Evolutionary conservation across 164 flowering plant species (phyloP).

Genomic region (Berberis thunbergii): DNA sequence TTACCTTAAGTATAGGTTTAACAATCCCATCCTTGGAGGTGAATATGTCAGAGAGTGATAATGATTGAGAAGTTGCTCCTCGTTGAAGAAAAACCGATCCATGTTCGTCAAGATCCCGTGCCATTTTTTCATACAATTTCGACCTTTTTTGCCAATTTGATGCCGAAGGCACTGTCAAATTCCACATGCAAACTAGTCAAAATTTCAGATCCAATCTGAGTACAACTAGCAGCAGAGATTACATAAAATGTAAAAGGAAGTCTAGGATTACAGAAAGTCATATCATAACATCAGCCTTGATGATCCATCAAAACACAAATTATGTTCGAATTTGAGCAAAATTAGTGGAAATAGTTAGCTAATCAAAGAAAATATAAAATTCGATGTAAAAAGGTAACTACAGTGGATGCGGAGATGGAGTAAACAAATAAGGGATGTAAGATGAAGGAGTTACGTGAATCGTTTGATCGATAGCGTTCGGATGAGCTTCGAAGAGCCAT

Average conservation of each 20-base stretch:
- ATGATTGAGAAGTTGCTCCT: conserved; percentile 89
- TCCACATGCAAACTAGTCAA: not conserved
- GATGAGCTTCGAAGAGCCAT: conserved; percentile 44
- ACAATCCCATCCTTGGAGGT: conserved; percentile 62
- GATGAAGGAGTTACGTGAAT: conserved; percentile 23
- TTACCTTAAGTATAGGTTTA: conserved; percentile 75
- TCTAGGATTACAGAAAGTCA: no score
- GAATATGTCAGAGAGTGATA: conserved; percentile 80
- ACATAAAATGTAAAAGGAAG: no score
- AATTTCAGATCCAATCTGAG: not conserved
- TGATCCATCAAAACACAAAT: no score
- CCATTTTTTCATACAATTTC: conserved; percentile 66
- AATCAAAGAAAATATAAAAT: no score
- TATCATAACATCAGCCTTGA: no score
- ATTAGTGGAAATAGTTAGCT: no score
- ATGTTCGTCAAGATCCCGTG: conserved; percentile 60
- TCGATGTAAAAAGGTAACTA: no score
- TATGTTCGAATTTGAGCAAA: no score
- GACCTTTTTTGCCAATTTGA: conserved; percentile 39
- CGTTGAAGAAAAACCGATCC: conserved; percentile 65
- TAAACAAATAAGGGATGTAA: not conserved
- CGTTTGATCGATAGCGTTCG: conserved; percentile 4
- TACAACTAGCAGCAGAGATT: not conserved
- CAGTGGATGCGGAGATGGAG: not conserved
- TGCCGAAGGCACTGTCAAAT: conserved; percentile 19